A percentile compares a stretch with the other conserved stretches of the same genome.
Evolutionary conservation across 2,329 filamentous ascomycete genomes (phyloP).

Genomic region (Botrytis paeoniae): DNA sequence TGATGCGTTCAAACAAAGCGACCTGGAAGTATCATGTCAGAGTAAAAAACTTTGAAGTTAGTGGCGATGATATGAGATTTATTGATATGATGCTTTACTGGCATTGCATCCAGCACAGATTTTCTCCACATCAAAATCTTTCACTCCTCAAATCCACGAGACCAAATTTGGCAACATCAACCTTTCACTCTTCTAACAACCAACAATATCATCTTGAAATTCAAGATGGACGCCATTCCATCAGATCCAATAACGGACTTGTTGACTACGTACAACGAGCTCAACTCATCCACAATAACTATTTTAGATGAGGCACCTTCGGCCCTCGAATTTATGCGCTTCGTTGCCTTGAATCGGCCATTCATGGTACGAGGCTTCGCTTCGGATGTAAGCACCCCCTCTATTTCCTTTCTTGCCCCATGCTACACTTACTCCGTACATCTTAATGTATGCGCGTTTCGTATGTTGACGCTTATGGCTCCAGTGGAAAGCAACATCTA

Average conservation of each 20-base stretch:
- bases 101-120: not conserved
- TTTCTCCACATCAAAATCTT: slow-evolving; percentile 12
- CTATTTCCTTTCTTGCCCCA: not conserved
- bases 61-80: not conserved
- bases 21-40: not conserved
- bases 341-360: slow-evolving; percentile 69
- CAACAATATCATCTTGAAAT: not conserved
- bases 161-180: not conserved
- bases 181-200: not conserved
- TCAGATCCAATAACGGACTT: slow-evolving; percentile 51
- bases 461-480: not conserved
- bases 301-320: slow-evolving; percentile 64
- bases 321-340: slow-evolving; percentile 76
- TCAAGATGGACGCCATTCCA: not conserved
- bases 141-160: not conserved
- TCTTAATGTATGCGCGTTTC: not conserved
- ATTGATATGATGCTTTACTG: not conserved
- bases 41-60: not conserved
- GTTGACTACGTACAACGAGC: slow-evolving; percentile 68
- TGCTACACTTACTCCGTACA: not conserved
- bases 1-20: not conserved
- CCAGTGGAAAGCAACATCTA: slow-evolving; percentile 19
- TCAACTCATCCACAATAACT: slow-evolving; percentile 61
- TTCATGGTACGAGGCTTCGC: slow-evolving; percentile 69
- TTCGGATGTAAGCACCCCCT: slow-evolving; percentile 30